phyloP scores from a whole-genome alignment of 2,329 filamentous ascomycete species.

The Hypocrella siamensis region DNA sequence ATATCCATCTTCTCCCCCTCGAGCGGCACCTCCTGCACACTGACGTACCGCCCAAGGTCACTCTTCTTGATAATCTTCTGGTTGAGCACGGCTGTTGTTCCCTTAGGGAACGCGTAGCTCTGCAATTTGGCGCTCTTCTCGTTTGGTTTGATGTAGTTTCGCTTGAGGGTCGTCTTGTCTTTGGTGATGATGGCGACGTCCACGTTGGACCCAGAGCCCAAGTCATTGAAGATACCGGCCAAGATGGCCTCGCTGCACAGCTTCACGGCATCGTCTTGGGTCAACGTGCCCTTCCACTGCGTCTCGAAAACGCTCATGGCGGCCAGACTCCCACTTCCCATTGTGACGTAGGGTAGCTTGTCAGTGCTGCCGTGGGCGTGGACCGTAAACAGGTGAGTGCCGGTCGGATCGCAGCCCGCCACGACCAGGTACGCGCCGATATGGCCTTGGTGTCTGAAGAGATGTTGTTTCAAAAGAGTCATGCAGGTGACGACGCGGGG shows the following conservation, averaged over 20 bases:
- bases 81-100: conserved; percentile 90
- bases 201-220: conserved; percentile 93
- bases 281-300: conserved; percentile 71
- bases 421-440: conserved; percentile 97
- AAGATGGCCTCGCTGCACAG: conserved; percentile 77
- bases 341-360: conserved; percentile 97
- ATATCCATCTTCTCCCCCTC: conserved; percentile 57
- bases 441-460: conserved; percentile 95
- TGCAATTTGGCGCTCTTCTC: conserved; percentile 79
- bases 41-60: conserved; percentile 88
- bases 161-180: conserved; percentile 85
- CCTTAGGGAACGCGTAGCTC: conserved; percentile 79
- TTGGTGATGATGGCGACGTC: conserved; percentile 91
- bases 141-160: conserved; percentile 90
- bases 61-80: conserved; percentile 92
- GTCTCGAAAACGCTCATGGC: conserved; percentile 99
- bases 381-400: conserved; percentile 89
- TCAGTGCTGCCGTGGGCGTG: conserved; percentile 97
- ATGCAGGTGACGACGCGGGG: conserved; percentile 97
- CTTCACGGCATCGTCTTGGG: conserved; percentile 65
- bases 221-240: conserved; percentile 96
- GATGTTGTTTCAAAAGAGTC: conserved; percentile 98
- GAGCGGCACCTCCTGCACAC: conserved; percentile 68
- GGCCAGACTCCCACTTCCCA: conserved; percentile 90
- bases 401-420: conserved; percentile 90